Evolutionary conservation across 768 basidiomycete species (phyloP), one percentile per base, ranked within the genome.

Genomic region (Calvatia gigantea): DNA sequence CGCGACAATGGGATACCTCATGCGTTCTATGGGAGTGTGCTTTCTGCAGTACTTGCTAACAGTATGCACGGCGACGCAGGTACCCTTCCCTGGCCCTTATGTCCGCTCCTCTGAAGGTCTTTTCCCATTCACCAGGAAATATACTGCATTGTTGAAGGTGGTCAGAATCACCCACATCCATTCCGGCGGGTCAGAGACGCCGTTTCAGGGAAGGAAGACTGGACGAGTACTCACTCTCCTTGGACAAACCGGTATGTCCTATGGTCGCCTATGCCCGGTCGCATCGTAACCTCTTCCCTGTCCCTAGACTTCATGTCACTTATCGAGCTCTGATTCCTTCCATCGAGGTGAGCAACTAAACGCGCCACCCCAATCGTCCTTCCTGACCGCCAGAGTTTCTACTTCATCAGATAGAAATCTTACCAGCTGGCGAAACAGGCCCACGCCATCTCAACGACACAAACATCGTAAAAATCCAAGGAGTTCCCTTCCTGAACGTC

Each of bases 101-200:
- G 39, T 39, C 32, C 28, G 41, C 39, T 54, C 49, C 49, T n/a
- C n/a, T n/a, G n/a, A 17, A 39, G 31, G 29, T 37, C 14, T 53
- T 25, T 62, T 65, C 56, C 67, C 35, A 15, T 25, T 38, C 32
- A 43, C 4, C 69, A 93, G 91, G 91, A 94, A 70, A 87, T 94
- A 51, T 85, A 78, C 60, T 93, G 91, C 68, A 85, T 94, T 66
- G 89, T 91, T 58, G 86, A 92, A 69, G 84, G 84, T 43, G 83
- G 85, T n/a, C 69, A 81, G 32, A 68, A 72, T 39, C 79, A 73
- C 29, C 69, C 77, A 0, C 85, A 92, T 67, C 86, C 89, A 0
- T 94, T 92, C 67, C 83, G 89, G 56, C 83, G 86, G 56, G 87
- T 90, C 43, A 84, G 91, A 54, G 87, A 91, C 60, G 89, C 91